Base-by-base conservation (phyloP, 495 filamentous ascomycete species). In the Aspergillus sclerotioniger region DNA sequence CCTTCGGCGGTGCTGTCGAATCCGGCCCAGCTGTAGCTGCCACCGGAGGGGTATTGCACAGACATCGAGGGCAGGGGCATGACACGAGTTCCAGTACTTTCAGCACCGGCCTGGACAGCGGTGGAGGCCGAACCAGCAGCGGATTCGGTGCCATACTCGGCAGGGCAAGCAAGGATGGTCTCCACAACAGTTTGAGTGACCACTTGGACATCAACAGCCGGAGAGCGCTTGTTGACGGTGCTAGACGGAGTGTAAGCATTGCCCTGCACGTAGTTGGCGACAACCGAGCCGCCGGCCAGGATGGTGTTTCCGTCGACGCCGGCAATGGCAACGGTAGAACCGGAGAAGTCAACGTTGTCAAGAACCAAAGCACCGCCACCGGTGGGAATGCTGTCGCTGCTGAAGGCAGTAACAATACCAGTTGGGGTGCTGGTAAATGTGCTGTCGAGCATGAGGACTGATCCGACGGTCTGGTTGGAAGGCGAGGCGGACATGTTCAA, bases 321-420 rank as follows among this genome's bases (percentile, higher is more conserved):
- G 32, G 78, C 76, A 10, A 90, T 82, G 44, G 82, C 85, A 21
- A 71, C 62, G 31, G 69, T 72, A 33, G 81, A 80, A 37, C 82
- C 82, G 20, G 70, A 75, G 67, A 96, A 87, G 63, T 90, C 88
- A 31, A 95, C 89, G 59, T 98, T 96, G 67, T 96, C 90, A 15
- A 98, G 69, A 45, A 96, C 76, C 20, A 96, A 77, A 8, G 87
- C 90, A 54, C 87, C 90, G 65, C 88, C 92, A 57, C 89, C 86
- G 41, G 80, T 67, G 13, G 86, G 80, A 21, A 80, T 76, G 31
- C 76, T 81, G n/a, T 81, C 73, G 59, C 81, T 76, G 7, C 61
- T 68, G 78, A 87, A 92, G 8, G 84, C 83, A 55, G 91, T 96
- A 51, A 83, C 79, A 56, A 96, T 80, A 64, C 87, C 91, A 50